Base-by-base conservation (phyloP, 2,329 filamentous ascomycete genomes). In the Rhinocladiella mackenziei region DNA sequence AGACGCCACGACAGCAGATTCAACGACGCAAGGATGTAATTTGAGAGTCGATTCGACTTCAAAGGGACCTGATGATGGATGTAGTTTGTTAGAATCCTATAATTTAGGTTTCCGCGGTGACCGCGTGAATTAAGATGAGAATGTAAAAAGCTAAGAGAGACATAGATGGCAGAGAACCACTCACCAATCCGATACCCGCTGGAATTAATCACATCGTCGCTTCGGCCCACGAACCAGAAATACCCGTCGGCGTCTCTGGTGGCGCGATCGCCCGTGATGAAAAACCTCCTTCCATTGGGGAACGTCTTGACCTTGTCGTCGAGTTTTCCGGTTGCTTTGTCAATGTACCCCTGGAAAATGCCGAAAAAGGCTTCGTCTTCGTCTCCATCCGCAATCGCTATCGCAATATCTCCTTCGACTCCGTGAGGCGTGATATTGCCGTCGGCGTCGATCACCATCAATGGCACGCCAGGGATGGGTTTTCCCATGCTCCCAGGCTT, bases 41-140 rank as follows among this genome's bases (percentile, higher is more conserved):
- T 68, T 67, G 8, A 69, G 56, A 3, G 64, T 64, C 2, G 64
- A 67, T 50, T 69, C 66, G 22, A 69, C 62, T 57, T 69, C 66
- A 49, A 68, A 68, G 0, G 65, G 66, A 5, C 66, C 61, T 61
- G 31, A n/a, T n/a, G n/a, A n/a, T n/a, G n/a, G n/a, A n/a, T n/a
- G n/a, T n/a, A n/a, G n/a, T n/a, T n/a, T n/a, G n/a, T n/a, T n/a
- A n/a, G n/a, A n/a, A n/a, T n/a, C n/a, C n/a, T n/a, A n/a, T n/a
- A n/a, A n/a, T n/a, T n/a, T n/a, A n/a, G n/a, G n/a, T n/a, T n/a
- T n/a, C n/a, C n/a, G n/a, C n/a, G n/a, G n/a, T n/a, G n/a, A n/a
- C n/a, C n/a, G n/a, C n/a, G n/a, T n/a, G n/a, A n/a, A n/a, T n/a
- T n/a, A n/a, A n/a, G n/a, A n/a, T n/a, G 29, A 26, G 20, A 19